Evolutionary conservation across 441 rosid genomes (phyloP).

Genomic region (Aleurites moluccanus): DNA sequence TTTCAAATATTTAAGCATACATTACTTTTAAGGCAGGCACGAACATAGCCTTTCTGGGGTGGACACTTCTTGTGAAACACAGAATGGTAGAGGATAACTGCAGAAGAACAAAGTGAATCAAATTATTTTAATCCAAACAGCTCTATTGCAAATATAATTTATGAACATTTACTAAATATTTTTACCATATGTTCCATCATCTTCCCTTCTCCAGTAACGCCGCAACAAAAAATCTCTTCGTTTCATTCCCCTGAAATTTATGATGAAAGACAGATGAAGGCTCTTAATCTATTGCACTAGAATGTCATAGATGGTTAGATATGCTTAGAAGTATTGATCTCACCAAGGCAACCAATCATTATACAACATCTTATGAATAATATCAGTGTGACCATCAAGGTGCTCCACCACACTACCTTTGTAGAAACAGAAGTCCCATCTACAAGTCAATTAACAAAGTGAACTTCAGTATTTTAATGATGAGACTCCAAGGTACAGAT

Average conservation of each 20-base stretch:
- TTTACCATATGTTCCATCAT: slow-evolving; percentile 94
- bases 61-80: slow-evolving; percentile 95
- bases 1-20: slow-evolving; percentile 57
- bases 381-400: slow-evolving; percentile 95
- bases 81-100: slow-evolving; percentile 95
- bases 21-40: slow-evolving; percentile 99
- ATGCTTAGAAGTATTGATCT: slow-evolving; percentile 31
- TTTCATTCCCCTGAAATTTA: slow-evolving; percentile 75
- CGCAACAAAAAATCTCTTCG: slow-evolving; percentile 80
- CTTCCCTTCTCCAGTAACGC: slow-evolving; percentile 99
- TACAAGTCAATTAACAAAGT: slow-evolving; percentile 40
- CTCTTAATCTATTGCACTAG: slow-evolving; percentile 6
- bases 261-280: slow-evolving; percentile 20
- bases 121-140: slow-evolving; percentile 25
- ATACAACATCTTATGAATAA: slow-evolving; percentile 83
- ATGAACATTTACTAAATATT: slow-evolving; percentile 20
- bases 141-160: slow-evolving; percentile 19
- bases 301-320: neutral
- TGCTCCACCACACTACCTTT: slow-evolving; percentile 91
- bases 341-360: slow-evolving; percentile 92
- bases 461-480: neutral
- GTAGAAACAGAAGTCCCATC: slow-evolving; percentile 99
- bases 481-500: neutral
- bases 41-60: slow-evolving; percentile 75
- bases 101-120: slow-evolving; percentile 27